Conservation (phyloP, 306 rosid genomes). For the Cotoneaster glaucophyllus region DNA sequence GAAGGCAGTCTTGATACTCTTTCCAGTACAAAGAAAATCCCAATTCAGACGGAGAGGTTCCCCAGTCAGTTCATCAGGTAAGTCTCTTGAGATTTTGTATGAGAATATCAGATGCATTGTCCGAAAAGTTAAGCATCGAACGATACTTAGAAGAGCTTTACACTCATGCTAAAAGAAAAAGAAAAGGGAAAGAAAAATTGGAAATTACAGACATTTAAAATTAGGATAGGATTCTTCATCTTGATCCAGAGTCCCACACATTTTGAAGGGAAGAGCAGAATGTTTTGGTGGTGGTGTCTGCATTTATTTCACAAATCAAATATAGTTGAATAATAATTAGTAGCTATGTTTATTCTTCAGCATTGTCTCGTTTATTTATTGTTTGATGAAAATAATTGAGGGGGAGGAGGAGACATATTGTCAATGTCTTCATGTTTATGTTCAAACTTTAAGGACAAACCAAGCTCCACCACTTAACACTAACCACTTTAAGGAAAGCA, state of each 20-base stretch:
- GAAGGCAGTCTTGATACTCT: constrained; percentile 22
- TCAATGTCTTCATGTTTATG: neutral
- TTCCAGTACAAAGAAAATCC: constrained; percentile 14
- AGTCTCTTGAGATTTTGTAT: constrained; percentile 4
- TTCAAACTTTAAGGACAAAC: neutral
- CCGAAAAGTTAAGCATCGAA: constrained; percentile 14
- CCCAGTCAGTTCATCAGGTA: neutral
- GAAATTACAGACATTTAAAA: constrained; percentile 13
- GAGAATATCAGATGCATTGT: constrained; percentile 10
- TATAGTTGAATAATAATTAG: constrained; percentile 32
- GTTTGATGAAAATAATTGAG: neutral
- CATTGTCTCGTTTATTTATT: constrained; percentile 2
- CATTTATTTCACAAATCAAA: constrained; percentile 38
- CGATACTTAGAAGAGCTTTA: constrained; percentile 11
- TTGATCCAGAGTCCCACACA: constrained; percentile 49
- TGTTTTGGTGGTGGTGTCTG: constrained; percentile 36
- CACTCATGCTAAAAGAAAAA: neutral
- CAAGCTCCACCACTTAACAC: neutral
- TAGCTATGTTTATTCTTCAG: constrained; percentile 29
- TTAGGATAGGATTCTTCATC: constrained; percentile 28
- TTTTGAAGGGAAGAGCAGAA: constrained; percentile 30
- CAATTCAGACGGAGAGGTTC: constrained; percentile 11
- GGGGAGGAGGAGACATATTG: neutral
- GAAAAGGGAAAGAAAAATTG: neutral
- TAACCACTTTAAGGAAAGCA: constrained; percentile 5